Conservation (phyloP, 2,329 filamentous ascomycete species). For the Exophiala sideris region DNA sequence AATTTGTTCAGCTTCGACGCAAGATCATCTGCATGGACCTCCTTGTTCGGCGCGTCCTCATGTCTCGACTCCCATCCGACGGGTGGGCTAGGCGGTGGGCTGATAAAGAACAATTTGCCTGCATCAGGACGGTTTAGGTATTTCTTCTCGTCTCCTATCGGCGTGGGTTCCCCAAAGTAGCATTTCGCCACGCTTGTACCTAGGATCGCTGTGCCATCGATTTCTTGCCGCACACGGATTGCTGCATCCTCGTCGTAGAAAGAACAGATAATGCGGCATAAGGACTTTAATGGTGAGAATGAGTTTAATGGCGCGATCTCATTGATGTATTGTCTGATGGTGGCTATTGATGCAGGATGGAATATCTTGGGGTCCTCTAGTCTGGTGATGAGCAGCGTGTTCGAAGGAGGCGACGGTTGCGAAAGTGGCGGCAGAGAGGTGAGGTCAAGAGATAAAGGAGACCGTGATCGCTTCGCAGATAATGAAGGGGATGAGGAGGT, state of each 20-base stretch:
- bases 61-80: constrained; percentile 63
- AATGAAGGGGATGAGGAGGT: constrained; percentile 30
- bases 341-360: constrained; percentile 42
- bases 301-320: constrained; percentile 45
- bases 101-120: constrained; percentile 65
- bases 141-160: constrained; percentile 41
- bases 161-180: constrained; percentile 53
- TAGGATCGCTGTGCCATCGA: constrained; percentile 39
- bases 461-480: constrained; percentile 25
- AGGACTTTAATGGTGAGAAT: constrained; percentile 50
- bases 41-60: constrained; percentile 64
- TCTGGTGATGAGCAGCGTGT: constrained; percentile 51
- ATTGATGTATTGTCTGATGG: constrained; percentile 43
- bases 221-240: constrained; percentile 41
- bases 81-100: constrained; percentile 60
- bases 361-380: constrained; percentile 46
- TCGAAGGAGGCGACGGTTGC: constrained; percentile 46
- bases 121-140: constrained; percentile 56
- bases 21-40: constrained; percentile 62
- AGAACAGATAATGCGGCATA: constrained; percentile 51
- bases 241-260: constrained; percentile 44
- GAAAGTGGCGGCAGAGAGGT: constrained; percentile 44
- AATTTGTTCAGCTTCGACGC: constrained; percentile 55
- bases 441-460: constrained; percentile 45
- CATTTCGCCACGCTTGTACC: constrained; percentile 39